Evolutionary conservation across 306 rosid species (phyloP).

Genomic region (Rosa lucieae): DNA sequence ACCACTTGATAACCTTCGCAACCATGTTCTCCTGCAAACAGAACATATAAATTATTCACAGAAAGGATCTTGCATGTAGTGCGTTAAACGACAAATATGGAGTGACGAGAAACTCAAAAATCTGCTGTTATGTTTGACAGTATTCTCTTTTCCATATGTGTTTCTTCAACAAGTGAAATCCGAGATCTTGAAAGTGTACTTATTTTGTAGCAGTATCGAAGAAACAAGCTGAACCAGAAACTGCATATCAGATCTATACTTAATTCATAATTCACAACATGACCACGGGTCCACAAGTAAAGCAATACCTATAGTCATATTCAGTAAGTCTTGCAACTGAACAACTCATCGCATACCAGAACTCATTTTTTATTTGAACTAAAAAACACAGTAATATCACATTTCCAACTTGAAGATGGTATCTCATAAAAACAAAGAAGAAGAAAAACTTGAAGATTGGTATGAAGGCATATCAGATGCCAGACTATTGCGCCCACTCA

Average conservation of each 20-base stretch:
- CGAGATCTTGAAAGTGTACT: not conserved
- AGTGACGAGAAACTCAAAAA: too few species aligned
- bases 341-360: not conserved
- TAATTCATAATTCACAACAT: not conserved
- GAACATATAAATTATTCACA: slow-evolving; percentile 31
- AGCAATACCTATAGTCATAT: not conserved
- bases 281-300: not conserved
- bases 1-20: slow-evolving; percentile 38
- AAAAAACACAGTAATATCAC: not conserved
- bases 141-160: not conserved
- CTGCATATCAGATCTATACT: not conserved
- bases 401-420: not conserved
- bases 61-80: not conserved
- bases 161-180: not conserved
- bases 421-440: too few species aligned
- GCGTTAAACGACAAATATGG: not conserved
- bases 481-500: not conserved
- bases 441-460: not conserved
- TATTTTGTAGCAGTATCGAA: not conserved
- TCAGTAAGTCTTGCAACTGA: not conserved
- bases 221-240: not conserved
- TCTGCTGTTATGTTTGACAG: not conserved
- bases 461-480: not conserved
- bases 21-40: slow-evolving; percentile 64
- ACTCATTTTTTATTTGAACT: not conserved